Conservation (phyloP, 2,329 filamentous ascomycete genomes). For the Cryphonectria nitschkei region DNA sequence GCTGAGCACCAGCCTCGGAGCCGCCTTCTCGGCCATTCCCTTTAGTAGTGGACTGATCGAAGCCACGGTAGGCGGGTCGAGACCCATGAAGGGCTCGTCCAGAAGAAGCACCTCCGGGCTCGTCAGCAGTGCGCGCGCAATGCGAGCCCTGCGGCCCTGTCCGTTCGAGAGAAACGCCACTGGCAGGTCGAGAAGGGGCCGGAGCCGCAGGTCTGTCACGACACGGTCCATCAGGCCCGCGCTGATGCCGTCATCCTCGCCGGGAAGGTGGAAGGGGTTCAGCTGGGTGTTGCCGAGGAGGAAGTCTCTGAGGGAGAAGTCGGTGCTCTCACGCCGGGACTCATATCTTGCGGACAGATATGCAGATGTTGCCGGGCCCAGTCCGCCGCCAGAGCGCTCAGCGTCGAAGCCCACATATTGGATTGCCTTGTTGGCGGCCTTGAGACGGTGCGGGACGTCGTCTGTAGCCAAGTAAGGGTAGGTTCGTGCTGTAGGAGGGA, state of each 20-base stretch:
- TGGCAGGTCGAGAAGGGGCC: conserved; percentile 73
- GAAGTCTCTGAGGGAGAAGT: conserved; percentile 83
- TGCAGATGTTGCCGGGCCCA: conserved; percentile 65
- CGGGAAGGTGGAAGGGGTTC: conserved; percentile 66
- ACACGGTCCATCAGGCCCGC: conserved; percentile 61
- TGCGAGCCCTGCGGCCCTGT: conserved; percentile 83
- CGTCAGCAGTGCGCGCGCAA: conserved; percentile 81
- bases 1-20: conserved; percentile 75
- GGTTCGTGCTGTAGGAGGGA: conserved; percentile 74
- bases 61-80: conserved; percentile 81
- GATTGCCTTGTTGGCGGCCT: conserved; percentile 69
- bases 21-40: conserved; percentile 65
- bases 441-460: conserved; percentile 58
- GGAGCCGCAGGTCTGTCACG: conserved; percentile 70
- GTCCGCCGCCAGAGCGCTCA: conserved; percentile 60
- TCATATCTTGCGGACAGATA: conserved; percentile 93
- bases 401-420: conserved; percentile 90
- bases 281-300: conserved; percentile 80
- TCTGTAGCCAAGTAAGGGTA: conserved; percentile 77
- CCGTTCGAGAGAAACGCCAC: conserved; percentile 93
- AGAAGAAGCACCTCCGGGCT: conserved; percentile 81
- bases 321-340: conserved; percentile 80
- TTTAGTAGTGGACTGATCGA: conserved; percentile 73
- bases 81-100: conserved; percentile 95
- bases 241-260: conserved; percentile 55